Evolutionary conservation across 306 rosid genomes (phyloP).

Genomic region (Fragaria ananassa): DNA sequence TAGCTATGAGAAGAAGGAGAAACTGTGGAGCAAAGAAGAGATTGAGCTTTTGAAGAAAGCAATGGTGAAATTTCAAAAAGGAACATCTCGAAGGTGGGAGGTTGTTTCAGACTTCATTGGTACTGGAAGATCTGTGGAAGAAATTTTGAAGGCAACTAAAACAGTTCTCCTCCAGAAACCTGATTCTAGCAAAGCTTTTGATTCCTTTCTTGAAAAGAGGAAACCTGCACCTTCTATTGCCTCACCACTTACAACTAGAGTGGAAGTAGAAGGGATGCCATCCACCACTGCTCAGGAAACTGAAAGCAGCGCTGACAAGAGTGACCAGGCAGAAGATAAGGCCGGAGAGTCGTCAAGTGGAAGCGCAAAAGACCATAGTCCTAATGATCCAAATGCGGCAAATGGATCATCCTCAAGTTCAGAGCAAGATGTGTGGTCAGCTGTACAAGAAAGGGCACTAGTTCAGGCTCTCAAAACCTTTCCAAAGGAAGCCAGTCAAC

Average conservation of each 20-base stretch:
- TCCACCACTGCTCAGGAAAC: conserved; percentile 30
- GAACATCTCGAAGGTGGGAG: conserved; percentile 96
- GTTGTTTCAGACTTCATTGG: conserved; percentile 95
- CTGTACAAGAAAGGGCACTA: conserved; percentile 84
- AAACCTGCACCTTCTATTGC: conserved; percentile 78
- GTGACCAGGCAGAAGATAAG: conserved; percentile 29
- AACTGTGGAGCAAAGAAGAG: conserved; percentile 92
- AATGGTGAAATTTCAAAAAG: conserved; percentile 83
- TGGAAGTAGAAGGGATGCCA: conserved; percentile 59
- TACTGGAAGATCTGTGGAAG: conserved; percentile 90
- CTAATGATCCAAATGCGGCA: conserved; percentile 31
- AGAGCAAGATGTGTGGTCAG: conserved; percentile 84
- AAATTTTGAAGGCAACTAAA: conserved; percentile 92
- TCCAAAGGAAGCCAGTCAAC: conserved; percentile 78
- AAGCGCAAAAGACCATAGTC: conserved; percentile 32
- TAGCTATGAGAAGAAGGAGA: conserved; percentile 79
- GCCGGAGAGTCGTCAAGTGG: conserved; percentile 31
- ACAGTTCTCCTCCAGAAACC: conserved; percentile 96
- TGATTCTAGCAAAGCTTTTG: conserved; percentile 85
- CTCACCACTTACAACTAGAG: conserved; percentile 90
- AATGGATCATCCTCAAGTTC: conserved; percentile 53
- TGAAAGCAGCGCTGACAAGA: conserved; percentile 34
- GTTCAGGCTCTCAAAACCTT: conserved; percentile 95
- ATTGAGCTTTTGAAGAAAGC: conserved; percentile 86
- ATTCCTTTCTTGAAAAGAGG: conserved; percentile 91